These are phyloP conservation scores for Maudiozyma serrabonitensis DNA, from an alignment of 805 yeast genomes.

Conservation along the genomic window DNA sequence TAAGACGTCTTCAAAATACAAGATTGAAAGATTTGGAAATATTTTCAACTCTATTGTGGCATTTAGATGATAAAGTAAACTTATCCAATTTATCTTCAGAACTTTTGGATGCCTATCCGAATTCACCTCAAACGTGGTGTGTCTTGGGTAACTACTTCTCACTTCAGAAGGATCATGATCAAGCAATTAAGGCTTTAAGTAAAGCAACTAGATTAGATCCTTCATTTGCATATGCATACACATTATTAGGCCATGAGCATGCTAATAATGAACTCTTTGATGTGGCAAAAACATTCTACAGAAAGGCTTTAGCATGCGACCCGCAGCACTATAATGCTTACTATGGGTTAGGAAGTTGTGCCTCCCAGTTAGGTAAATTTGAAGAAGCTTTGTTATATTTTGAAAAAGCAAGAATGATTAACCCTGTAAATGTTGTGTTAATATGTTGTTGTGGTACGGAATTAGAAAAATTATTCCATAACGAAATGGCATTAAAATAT, in stretches of 20 bases:
- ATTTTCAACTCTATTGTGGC: slow-evolving; percentile 89
- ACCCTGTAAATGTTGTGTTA: slow-evolving; percentile 82
- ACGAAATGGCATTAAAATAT: slow-evolving; percentile 65
- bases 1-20: slow-evolving; percentile 65
- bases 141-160: slow-evolving; percentile 84
- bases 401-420: slow-evolving; percentile 76
- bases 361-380: slow-evolving; percentile 74
- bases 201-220: slow-evolving; percentile 64
- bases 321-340: slow-evolving; percentile 86
- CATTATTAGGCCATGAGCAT: slow-evolving; percentile 89
- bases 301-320: slow-evolving; percentile 68
- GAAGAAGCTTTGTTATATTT: slow-evolving; percentile 79
- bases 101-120: slow-evolving; percentile 50
- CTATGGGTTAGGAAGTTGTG: slow-evolving; percentile 93
- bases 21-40: slow-evolving; percentile 83
- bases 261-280: slow-evolving; percentile 84
- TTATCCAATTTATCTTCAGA: slow-evolving; percentile 79
- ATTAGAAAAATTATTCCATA: slow-evolving; percentile 61
- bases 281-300: slow-evolving; percentile 73
- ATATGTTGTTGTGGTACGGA: slow-evolving; percentile 93
- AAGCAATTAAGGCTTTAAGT: slow-evolving; percentile 79
- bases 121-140: slow-evolving; percentile 85
- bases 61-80: slow-evolving; percentile 68
- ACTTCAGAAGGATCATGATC: slow-evolving; percentile 72
- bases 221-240: slow-evolving; percentile 76